Base-by-base conservation (phyloP, 495 filamentous ascomycete genomes). In the Jackrogersella minutella region DNA sequence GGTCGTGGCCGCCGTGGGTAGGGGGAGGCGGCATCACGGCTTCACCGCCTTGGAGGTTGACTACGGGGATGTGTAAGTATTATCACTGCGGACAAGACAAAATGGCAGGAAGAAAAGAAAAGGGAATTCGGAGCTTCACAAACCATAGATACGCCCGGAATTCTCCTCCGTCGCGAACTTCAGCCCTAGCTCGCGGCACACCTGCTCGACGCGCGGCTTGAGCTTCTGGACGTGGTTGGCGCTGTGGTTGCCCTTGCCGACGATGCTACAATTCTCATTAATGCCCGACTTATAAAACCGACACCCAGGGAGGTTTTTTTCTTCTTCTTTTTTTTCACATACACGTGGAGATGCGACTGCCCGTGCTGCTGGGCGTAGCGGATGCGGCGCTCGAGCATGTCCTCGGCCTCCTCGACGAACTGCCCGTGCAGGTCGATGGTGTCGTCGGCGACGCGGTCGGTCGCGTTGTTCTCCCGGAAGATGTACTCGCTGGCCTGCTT, bases 401-500 rank as follows among this genome's bases (percentile, higher is more conserved):
- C 85, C 82, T 96, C 91, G 5, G 96, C 95, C 80, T 99, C 95
- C 71, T 94, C 90, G 44, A 96, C 95, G 73, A 88, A 97, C 72
- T 94, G 89, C 0, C 95, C 93, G 69, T 99, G 95, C 41, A 99
- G 80, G 79, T 99, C 95, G 65, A 99, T 97, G 2, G 90, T 91
- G 70, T 98, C 93, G 21, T 84, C 84, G 9, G 80, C 80, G 9
- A 95, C 88, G 46, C 90, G 84, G 10, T 82, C 88, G 2, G 75
- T 62, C 5, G 90, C 85, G 75, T 97, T 99, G 77, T 97, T 97
- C 77, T 92, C 91, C 2, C 91, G 86, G 83, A 98, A 97, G 66
- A 98, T 98, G 76, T 85, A 96, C 54, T 97, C 91, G 30, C 91
- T 91, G 6, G 95, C 95, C 76, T 96, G 90, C 61, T 82, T 84